A percentile compares a stretch with the other conserved stretches of the same genome.
phyloP scores from a whole-genome alignment of 768 basidiomycete species.

The Gelatoporia subvermispora region DNA sequence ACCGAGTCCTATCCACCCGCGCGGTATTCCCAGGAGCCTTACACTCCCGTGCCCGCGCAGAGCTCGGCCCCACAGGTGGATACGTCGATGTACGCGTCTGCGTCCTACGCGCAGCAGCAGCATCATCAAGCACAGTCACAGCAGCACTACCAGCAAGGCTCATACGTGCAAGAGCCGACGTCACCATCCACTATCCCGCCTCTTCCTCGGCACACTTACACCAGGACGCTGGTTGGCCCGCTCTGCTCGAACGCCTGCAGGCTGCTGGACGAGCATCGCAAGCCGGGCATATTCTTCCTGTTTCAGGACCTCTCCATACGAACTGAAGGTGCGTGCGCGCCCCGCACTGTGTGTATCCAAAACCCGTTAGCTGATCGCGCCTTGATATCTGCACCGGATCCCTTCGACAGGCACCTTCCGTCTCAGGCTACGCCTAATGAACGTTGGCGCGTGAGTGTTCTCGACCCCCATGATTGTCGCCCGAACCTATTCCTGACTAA shows the following conservation, averaged over 20 bases:
- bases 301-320: slow-evolving; percentile 93
- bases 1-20: slow-evolving; percentile 12
- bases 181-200: slow-evolving; percentile 34
- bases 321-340: slow-evolving; percentile 65
- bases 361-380: slow-evolving; percentile 14
- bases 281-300: slow-evolving; percentile 88
- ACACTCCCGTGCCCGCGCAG: slow-evolving; percentile 9
- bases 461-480: neutral
- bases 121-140: slow-evolving; percentile 14
- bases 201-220: slow-evolving; percentile 67
- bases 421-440: slow-evolving; percentile 82
- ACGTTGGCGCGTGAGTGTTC: slow-evolving; percentile 77
- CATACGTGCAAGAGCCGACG: slow-evolving; percentile 22
- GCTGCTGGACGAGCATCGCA: slow-evolving; percentile 79
- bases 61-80: slow-evolving; percentile 27
- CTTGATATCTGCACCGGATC: slow-evolving; percentile 10
- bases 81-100: slow-evolving; percentile 26
- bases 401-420: slow-evolving; percentile 67
- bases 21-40: slow-evolving; percentile 16
- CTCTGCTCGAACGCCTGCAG: slow-evolving; percentile 83
- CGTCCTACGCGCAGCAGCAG: slow-evolving; percentile 31
- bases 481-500: slow-evolving; percentile 6
- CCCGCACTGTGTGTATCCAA: slow-evolving; percentile 3
- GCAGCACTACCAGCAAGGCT: slow-evolving; percentile 18
- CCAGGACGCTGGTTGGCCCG: slow-evolving; percentile 86